Evolutionary conservation across 2,329 filamentous ascomycete species (phyloP), one percentile per base, ranked within the genome.

Genomic region (Aspergillus nomiae): DNA sequence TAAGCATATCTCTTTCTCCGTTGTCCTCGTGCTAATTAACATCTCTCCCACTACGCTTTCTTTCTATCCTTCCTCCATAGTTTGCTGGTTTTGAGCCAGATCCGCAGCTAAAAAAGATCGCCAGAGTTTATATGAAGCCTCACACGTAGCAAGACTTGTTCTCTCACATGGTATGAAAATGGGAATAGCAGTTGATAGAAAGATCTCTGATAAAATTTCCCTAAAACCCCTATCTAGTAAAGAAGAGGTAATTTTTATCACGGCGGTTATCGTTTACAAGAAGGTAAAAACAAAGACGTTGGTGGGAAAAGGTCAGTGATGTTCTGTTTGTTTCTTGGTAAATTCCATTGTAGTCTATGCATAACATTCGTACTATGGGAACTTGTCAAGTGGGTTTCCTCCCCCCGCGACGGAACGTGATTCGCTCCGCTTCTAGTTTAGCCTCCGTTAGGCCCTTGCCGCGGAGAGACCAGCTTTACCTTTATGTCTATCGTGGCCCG

Each of bases 361-460:
- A 55, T 26, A 38, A 32, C 8, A 12, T 14, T 14, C 19, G 50
- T 53, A 53, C 14, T 34, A 41, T 14, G 48, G 51, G 21, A 36
- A 11, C 19, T 26, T 46, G n/a, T 48, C 21, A 48, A 48, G 45
- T 48, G 45, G 45, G 21, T 3, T 3, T 41, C 38, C 19, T 53
- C 51, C 53, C 66, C 66, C 66, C 66, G 63, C 66, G 43, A 59
- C 21, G 26, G 26, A 56, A 57, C 50, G n/a, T 57, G 59, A 58
- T 59, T 60, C 28, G 57, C 54, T 63, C 56, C 64, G 60, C 58
- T 45, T 66, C 66, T 48, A 54, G 58, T 62, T 75, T 70, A 74
- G 74, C 72, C 71, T 74, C 73, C 67, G 65, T 74, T 70, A 72
- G 70, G 69, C 68, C 63, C 30, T 36, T 4, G 38, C 24, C 45